Conservation (phyloP, 108 stramenopile species). For the Nitzschia sp. region DNA sequence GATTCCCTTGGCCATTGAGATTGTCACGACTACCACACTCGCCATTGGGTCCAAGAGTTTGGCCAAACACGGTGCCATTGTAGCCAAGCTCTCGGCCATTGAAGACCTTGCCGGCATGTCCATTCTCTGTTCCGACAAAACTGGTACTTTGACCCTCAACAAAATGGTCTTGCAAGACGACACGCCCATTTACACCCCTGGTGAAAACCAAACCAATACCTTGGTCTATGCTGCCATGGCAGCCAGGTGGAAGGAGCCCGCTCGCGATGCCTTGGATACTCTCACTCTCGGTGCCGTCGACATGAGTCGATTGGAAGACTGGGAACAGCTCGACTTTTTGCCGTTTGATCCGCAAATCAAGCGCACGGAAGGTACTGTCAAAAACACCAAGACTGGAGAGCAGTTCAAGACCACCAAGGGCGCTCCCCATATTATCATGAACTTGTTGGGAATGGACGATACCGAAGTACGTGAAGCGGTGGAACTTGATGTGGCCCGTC, state of each 20-base stretch:
- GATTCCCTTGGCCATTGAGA: constrained; percentile 84
- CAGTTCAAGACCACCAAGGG: constrained; percentile 74
- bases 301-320: constrained; percentile 34
- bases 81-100: constrained; percentile 78
- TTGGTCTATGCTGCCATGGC: constrained; percentile 64
- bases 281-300: constrained; percentile 50
- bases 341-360: constrained; percentile 84
- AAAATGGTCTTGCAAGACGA: constrained; percentile 67
- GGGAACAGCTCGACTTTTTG: constrained; percentile 55
- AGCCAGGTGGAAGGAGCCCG: constrained; percentile 60
- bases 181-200: constrained; percentile 42
- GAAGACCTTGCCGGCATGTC: constrained; percentile 81
- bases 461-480: constrained; percentile 31
- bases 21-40: constrained; percentile 76
- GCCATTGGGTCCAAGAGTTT: constrained; percentile 76
- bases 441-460: constrained; percentile 31
- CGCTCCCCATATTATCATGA: constrained; percentile 70
- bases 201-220: constrained; percentile 55
- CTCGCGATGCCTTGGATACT: constrained; percentile 66
- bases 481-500: constrained; percentile 50
- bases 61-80: constrained; percentile 69
- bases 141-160: constrained; percentile 84
- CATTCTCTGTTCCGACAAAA: constrained; percentile 88
- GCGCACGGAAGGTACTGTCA: constrained; percentile 68
- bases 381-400: constrained; percentile 36